Conservation (phyloP, 2,329 filamentous ascomycete species). For the Dactylellina sp. region DNA sequence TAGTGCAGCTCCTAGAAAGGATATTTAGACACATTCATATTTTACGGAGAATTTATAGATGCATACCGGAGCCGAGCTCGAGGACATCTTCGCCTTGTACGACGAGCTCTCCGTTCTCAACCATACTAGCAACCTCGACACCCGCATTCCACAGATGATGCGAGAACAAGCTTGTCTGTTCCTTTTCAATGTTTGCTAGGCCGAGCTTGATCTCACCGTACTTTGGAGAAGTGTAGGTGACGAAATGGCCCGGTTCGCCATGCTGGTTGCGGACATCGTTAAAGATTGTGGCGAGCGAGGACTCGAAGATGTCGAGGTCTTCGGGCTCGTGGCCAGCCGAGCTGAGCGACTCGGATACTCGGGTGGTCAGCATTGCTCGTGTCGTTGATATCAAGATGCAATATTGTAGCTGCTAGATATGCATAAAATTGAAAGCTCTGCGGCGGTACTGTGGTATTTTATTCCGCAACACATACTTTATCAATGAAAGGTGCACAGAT, state of each 20-base stretch:
- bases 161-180: constrained; percentile 70
- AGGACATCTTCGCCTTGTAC: constrained; percentile 69
- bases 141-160: constrained; percentile 78
- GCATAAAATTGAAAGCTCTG: no score
- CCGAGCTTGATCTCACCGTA: constrained; percentile 60
- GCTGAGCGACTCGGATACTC: constrained; percentile 29
- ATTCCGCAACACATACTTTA: no score
- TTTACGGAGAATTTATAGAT: constrained; percentile 65
- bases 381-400: neutral
- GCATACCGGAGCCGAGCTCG: constrained; percentile 77
- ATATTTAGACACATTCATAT: neutral
- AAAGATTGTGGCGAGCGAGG: constrained; percentile 59
- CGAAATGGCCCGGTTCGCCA: constrained; percentile 60
- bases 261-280: constrained; percentile 60
- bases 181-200: constrained; percentile 59
- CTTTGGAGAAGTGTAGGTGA: constrained; percentile 60
- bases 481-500: no score
- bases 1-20: constrained; percentile 63
- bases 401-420: no score
- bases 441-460: no score
- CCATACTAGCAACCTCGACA: constrained; percentile 59
- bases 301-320: constrained; percentile 58
- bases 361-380: constrained; percentile 33
- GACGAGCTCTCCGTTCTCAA: constrained; percentile 63
- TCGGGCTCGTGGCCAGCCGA: neutral